Conservation (phyloP, 257 asterid species). For the Ocimum tenuiflorum region DNA sequence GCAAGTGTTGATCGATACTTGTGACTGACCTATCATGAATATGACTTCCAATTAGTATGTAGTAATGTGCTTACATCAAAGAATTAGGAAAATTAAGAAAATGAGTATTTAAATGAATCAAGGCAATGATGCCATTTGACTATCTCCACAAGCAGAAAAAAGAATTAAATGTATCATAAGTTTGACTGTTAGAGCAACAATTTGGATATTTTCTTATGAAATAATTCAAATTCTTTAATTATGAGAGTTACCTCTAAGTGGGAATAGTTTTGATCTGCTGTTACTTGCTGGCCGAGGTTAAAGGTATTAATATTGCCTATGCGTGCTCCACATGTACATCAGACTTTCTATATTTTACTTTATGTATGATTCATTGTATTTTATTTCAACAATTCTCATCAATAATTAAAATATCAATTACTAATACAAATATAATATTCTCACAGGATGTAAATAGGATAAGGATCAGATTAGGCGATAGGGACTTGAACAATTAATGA, state of each 20-base stretch:
- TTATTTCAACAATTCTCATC: not conserved
- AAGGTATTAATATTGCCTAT: not conserved
- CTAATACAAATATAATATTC: not conserved
- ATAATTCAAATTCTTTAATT: not conserved
- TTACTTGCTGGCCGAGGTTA: no score
- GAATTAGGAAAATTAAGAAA: not conserved
- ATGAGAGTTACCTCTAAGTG: not conserved
- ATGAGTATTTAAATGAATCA: not conserved
- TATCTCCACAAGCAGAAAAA: not conserved
- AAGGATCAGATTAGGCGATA: not conserved
- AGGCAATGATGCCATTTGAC: conserved; percentile 1
- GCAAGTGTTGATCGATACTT: no score
- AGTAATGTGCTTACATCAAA: not conserved
- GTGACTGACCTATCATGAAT: no score
- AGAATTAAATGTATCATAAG: no score
- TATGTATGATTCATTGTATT: not conserved
- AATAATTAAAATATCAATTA: no score
- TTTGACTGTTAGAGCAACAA: not conserved
- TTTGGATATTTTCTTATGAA: not conserved
- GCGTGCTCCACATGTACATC: conserved; percentile 11
- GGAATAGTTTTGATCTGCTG: not conserved
- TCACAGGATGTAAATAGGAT: not conserved
- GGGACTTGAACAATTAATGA: not conserved
- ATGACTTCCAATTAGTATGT: no score
- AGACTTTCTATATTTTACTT: not conserved